These are phyloP conservation scores for Vaucheria bursata DNA, from an alignment of 352 stramenopile species.

Conservation along the genomic window DNA sequence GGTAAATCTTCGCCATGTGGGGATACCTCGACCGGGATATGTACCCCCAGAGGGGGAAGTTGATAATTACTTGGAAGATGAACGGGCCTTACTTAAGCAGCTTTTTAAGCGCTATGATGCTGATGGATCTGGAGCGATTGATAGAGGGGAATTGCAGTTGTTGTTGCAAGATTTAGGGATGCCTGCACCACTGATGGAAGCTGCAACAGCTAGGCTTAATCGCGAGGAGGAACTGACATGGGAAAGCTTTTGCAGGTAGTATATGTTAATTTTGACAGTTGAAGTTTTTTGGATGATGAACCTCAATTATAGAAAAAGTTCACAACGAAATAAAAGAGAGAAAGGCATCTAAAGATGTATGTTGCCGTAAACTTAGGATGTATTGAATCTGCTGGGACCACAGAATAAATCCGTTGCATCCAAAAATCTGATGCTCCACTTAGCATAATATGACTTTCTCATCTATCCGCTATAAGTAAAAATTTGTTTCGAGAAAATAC, in stretches of 20 bases:
- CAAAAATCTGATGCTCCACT: too few relatives aligned
- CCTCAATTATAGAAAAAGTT: neutral
- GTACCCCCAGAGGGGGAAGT: neutral
- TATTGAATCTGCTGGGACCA: too few relatives aligned
- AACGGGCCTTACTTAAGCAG: neutral
- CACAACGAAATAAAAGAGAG: neutral
- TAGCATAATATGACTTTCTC: too few relatives aligned
- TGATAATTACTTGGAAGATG: neutral
- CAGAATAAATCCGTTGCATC: too few relatives aligned
- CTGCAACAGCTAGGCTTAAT: neutral
- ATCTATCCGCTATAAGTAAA: too few relatives aligned
- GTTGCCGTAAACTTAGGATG: too few relatives aligned
- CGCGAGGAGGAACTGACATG: neutral
- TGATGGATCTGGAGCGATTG: conserved; percentile 1
- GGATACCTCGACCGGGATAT: neutral
- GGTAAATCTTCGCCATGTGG: neutral
- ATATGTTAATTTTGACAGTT: neutral
- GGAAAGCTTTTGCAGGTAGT: neutral
- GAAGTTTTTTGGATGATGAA: neutral
- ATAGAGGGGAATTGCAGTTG: neutral
- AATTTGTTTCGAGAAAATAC: too few relatives aligned
- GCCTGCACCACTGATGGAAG: neutral
- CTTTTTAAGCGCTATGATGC: conserved; percentile 5
- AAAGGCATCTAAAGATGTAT: too few relatives aligned
- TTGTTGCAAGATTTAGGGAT: conserved; percentile 3